Base-by-base conservation (phyloP, 2,329 filamentous ascomycete species). In the Zymoseptoria ardabiliae region DNA sequence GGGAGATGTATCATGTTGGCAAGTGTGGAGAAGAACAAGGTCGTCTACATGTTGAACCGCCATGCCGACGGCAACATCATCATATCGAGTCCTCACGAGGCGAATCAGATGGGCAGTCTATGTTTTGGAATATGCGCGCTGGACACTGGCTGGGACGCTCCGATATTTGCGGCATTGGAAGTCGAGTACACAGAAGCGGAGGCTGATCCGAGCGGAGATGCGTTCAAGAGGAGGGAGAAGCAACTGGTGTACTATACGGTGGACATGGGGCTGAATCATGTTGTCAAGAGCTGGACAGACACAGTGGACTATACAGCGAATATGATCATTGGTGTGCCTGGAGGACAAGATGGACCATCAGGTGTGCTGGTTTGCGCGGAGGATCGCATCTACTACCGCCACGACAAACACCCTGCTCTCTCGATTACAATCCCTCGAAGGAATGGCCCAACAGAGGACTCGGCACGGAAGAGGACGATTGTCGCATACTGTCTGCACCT, bases 21-120 rank as follows among this genome's bases (percentile, higher is more conserved):
- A 9, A 93, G 92, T 4, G 83, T 93, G 58, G 95, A 99, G 78
- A 99, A 99, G 83, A 99, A 97, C 79, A 99, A 99, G 79, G 88
- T 99, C 58, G 94, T 99, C 67, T 99, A 99, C 76, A 93, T 99
- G 70, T 82, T 99, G 67, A 97, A 97, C 75, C 88, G 95, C 65
- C 96, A 96, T 76, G 85, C 91, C 2, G 91, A 97, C 75, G 92
- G 92, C 19, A 90, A 96, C 74, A 85, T 99, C 69, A 95, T 92
- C 49, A 99, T 99, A 55, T 99, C 94, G 4, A 99, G 94, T 13
- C 94, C 94, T 0, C 82, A 99, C 19, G 95, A 99, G 76, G 95
- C 94, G 1, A 93, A 99, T 76, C 96, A 94, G 74, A 86, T 91
- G 11, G 91, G 93, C 61, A 93, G 93, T 1, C 77, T 99, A 54